Evolutionary conservation across 1,139 yeast genomes (phyloP), one percentile per base, ranked within the genome.

Genomic region (Suhomyces chickasaworum): DNA sequence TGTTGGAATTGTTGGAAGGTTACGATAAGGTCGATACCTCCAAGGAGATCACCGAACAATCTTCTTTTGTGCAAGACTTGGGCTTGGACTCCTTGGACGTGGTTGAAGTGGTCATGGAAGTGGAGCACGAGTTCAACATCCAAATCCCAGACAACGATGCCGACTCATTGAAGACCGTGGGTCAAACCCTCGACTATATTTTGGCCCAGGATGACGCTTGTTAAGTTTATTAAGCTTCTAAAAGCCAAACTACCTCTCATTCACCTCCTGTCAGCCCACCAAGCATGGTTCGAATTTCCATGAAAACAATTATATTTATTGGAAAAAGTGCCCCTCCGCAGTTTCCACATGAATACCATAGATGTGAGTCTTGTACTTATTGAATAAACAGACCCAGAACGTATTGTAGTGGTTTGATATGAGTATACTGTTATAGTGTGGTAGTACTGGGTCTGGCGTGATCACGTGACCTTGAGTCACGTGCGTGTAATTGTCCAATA

Each of bases 61-160:
- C 95, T 7, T 75, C 83, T 32, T 87, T 85, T 64, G 71, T 82
- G 38, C 83, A 80, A 54, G 96, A 89, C 63, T 77, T 89, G 55
- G 95, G 95, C 2, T 78, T 89, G 58, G 97, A 89, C 70, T 85
- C 93, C 27, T 80, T 89, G 62, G 97, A 89, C 61, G 85, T 87
- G 31, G 96, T 88, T 39, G 97, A 89, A 66, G 91, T 89, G 36
- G 80, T 89, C 36, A 89, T 89, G 89, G 95, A 89, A 59, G 81
- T 89, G 52, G 97, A 89, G 69, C 86, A 83, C 57, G 96, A 89
- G 61, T 83, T 84, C 66, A 81, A 83, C 57, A 79, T 81, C 60
- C 87, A 84, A 64, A 88, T 89, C 64, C 95, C 96, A 40, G 96
- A 89, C 67, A 81, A 83, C 56, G 91, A 87, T 65, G 93, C 95